Evolutionary conservation across 441 rosid genomes (phyloP).

Genomic region (Adansonia gregorii): DNA sequence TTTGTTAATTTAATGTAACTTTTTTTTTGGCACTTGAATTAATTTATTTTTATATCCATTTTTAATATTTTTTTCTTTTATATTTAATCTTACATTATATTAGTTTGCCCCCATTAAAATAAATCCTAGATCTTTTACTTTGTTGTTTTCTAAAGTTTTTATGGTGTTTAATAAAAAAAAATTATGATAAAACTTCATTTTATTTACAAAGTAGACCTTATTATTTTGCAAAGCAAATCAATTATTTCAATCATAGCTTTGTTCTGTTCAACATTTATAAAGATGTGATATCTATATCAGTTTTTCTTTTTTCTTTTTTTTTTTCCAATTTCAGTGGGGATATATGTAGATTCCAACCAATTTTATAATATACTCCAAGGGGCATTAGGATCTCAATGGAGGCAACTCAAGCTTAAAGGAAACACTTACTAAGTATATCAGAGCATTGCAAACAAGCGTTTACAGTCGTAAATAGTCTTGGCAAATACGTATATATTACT

Average conservation of each 20-base stretch:
- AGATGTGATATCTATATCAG: neutral
- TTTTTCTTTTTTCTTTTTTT: neutral
- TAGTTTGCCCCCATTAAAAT: slow-evolving; percentile 4
- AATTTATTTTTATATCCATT: neutral
- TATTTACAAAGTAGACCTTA: neutral
- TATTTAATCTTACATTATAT: neutral
- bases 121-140: neutral
- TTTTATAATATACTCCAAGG: neutral
- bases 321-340: neutral
- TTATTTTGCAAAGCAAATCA: neutral
- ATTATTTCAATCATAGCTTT: neutral
- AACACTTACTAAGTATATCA: neutral
- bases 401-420: slow-evolving; percentile 12
- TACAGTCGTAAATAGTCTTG: neutral
- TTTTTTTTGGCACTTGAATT: neutral
- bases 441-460: neutral
- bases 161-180: neutral
- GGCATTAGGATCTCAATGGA: neutral
- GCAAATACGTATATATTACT: neutral
- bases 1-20: neutral
- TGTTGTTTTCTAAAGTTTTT: neutral
- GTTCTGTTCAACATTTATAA: slow-evolving; percentile 11
- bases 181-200: neutral
- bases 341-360: neutral
- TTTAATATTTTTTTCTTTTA: neutral